Evolutionary conservation across 371 early-diverging fungal species (phyloP).

Genomic region (Circinella minor): DNA sequence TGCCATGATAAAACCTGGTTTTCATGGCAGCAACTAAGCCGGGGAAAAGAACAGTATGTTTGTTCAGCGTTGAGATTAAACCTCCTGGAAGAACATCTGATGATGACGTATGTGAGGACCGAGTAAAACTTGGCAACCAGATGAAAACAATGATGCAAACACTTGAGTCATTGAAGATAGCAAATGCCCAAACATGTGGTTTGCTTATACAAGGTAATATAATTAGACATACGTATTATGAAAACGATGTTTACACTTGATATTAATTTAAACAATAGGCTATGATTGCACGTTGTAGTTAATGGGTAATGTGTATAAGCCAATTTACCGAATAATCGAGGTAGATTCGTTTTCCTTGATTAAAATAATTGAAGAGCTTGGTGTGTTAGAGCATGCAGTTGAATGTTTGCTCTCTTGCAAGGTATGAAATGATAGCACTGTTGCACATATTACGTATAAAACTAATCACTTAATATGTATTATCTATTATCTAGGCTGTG

Average conservation of each 20-base stretch:
- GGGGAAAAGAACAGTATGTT: background rate
- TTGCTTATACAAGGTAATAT: too few relatives aligned
- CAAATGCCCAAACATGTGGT: too few relatives aligned
- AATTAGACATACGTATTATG: background rate
- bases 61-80: background rate
- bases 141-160: conserved; percentile 3
- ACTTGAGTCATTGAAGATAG: too few relatives aligned
- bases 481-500: too few relatives aligned
- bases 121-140: background rate
- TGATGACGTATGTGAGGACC: background rate
- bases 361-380: background rate
- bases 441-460: too few relatives aligned
- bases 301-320: background rate
- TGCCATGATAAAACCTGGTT: background rate
- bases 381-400: background rate
- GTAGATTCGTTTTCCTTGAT: background rate
- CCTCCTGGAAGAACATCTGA: background rate
- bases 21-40: conserved; percentile 3
- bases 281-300: background rate
- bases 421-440: background rate
- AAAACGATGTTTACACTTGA: background rate
- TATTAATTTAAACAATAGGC: background rate
- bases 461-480: too few relatives aligned
- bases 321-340: conserved; percentile 3
- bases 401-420: conserved; percentile 7